Conservation (phyloP, 495 filamentous ascomycete species). For the Penicillium fimorum region DNA sequence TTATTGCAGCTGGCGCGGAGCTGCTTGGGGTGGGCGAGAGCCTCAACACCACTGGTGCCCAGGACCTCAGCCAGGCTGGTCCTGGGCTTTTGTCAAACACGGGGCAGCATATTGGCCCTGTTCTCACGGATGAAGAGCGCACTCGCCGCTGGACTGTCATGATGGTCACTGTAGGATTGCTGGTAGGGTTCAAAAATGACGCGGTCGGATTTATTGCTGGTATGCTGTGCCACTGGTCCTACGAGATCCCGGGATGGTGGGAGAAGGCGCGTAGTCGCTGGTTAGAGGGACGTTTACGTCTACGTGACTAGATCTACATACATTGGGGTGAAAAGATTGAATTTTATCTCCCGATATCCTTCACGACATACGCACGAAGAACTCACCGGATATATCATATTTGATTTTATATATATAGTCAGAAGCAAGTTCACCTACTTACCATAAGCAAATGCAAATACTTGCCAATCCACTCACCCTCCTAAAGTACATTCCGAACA, state of each 20-base stretch:
- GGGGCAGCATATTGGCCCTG: conserved; percentile 36
- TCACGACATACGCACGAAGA: not conserved
- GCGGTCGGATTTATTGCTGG: conserved; percentile 83
- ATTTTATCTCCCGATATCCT: not conserved
- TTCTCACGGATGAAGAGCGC: conserved; percentile 59
- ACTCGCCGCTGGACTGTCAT: conserved; percentile 78
- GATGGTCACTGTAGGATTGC: conserved; percentile 76
- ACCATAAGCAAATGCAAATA: not conserved
- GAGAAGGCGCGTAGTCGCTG: conserved; percentile 29
- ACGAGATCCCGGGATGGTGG: conserved; percentile 35
- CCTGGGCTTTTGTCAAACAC: conserved; percentile 36
- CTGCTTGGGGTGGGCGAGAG: conserved; percentile 79
- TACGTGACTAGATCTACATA: conserved; percentile 9
- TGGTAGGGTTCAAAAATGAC: conserved; percentile 87
- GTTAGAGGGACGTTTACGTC: conserved; percentile 34
- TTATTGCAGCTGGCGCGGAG: conserved; percentile 84
- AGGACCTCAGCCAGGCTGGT: conserved; percentile 51
- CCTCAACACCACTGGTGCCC: conserved; percentile 65
- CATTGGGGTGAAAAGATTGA: not conserved
- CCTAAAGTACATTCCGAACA: conserved; percentile 17
- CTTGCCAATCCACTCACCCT: not conserved
- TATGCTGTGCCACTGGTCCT: conserved; percentile 64
- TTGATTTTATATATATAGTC: not conserved
- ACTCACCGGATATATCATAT: not conserved
- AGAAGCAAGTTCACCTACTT: not conserved